A percentile compares a stretch with the other conserved stretches of the same genome.
Conservation (phyloP, 140 eudicot genomes). For the Senecio squalidus region DNA sequence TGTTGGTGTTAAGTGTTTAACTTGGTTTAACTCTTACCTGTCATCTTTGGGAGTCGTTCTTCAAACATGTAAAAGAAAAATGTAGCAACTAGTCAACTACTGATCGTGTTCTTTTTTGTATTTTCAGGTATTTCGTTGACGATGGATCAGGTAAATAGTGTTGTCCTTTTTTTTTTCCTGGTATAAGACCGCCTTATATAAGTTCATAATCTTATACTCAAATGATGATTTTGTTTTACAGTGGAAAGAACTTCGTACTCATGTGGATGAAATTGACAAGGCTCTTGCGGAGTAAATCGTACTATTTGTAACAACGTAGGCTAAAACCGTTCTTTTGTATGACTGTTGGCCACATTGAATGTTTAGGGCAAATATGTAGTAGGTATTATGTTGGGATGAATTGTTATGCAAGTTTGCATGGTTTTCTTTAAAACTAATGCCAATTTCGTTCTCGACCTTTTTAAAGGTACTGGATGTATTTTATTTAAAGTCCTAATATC, state of each 20-base stretch:
- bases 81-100: conserved; percentile 7
- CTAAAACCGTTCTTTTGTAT: neutral
- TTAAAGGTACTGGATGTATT: neutral
- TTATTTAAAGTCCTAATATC: neutral
- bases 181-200: neutral
- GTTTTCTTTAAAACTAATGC: conserved; percentile 6
- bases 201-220: neutral
- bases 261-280: conserved; percentile 63
- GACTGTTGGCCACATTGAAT: neutral
- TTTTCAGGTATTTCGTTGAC: conserved; percentile 35
- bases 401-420: neutral
- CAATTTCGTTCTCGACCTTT: neutral
- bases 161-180: neutral
- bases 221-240: conserved; percentile 6
- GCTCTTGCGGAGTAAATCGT: conserved; percentile 39
- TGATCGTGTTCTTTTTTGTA: conserved; percentile 1
- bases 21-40: no score
- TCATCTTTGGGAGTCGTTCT: no score
- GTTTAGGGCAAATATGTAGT: neutral
- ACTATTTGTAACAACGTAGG: conserved; percentile 5
- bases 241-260: conserved; percentile 78
- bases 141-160: conserved; percentile 18
- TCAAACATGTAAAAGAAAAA: no score
- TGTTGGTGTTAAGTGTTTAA: no score
- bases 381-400: neutral